Percentiles rank a stretch among this genome's conserved stretches.
Conservation (phyloP, 75 land plant species). For the Cryptomeria japonica region DNA sequence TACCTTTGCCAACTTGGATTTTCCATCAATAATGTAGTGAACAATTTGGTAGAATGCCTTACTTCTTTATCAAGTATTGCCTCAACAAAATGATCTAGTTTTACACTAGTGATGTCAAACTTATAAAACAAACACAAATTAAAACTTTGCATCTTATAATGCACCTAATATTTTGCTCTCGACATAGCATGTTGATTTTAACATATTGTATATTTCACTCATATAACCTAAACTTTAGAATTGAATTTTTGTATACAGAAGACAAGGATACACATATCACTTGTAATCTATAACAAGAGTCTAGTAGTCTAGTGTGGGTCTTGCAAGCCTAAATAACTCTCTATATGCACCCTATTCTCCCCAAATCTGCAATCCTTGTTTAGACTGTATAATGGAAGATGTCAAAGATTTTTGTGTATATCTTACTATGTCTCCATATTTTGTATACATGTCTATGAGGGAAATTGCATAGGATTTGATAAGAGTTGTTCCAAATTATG, state of each 20-base stretch:
- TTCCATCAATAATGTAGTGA: too few species aligned
- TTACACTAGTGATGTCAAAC: conserved; percentile 31
- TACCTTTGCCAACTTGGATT: too few species aligned
- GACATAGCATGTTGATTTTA: background rate
- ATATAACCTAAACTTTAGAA: background rate
- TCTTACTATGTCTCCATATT: too few species aligned
- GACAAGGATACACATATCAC: conserved; percentile 10
- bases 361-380: too few species aligned
- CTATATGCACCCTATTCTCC: too few species aligned
- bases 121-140: conserved; percentile 12
- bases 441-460: too few species aligned
- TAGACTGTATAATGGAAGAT: too few species aligned
- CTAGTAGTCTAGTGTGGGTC: background rate
- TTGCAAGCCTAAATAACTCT: too few species aligned
- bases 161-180: background rate
- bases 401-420: too few species aligned
- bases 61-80: conserved; percentile 26
- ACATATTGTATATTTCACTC: background rate
- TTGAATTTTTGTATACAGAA: background rate
- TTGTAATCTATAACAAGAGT: conserved; percentile 72
- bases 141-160: background rate
- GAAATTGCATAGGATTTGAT: too few species aligned
- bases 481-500: too few species aligned
- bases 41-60: too few species aligned
- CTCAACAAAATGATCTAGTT: conserved; percentile 24